Evolutionary conservation across 768 basidiomycete species (phyloP), one percentile per base, ranked within the genome.

Genomic region (Suillus hirtellus): DNA sequence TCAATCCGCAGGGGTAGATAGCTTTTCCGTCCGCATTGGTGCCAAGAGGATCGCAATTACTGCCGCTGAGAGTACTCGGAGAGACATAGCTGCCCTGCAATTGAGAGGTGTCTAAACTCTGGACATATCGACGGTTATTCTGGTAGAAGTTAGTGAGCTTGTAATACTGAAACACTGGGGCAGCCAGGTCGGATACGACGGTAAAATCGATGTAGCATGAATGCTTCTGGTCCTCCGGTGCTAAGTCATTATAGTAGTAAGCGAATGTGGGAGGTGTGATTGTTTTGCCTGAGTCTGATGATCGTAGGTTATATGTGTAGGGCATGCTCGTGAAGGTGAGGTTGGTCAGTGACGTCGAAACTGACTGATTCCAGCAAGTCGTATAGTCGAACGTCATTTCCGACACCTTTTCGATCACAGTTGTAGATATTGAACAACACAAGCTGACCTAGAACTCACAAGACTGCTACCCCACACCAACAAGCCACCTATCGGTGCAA

Each of bases 381-480:
- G 96, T 95, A 77, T 99, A 99, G 80, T 99, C 92, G 63, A 99
- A 85, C 4, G 92, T 92, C 76, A 99, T 94, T 76, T 97, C 91
- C 19, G 92, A 92, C 66, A 99, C 95, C 78, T 91, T 76, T 19
- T 73, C 21, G 34, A 56, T 63, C n/a, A 52, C 35, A 40, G 52
- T 52, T 56, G n/a, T 12, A 46, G 53, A 37, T 59, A 58, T 24
- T 35, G 43, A 44, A 61, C 40, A 59, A 60, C 56, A 42, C 35
- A 34, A 58, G 37, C 66, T 69, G 67, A 69, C 69, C 27, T 17
- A n/a, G 27, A 65, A n/a, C 59, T 71, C 83, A 87, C 86, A 76
- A 84, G 77, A 62, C 86, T 83, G 68, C 84, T 87, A 61, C 95
- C 97, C 94, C 96, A 98, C 64, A 98, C 86, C 59, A 99, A 86